phyloP scores from a whole-genome alignment of 2,329 filamentous ascomycete species.

The Penicillium italicum region DNA sequence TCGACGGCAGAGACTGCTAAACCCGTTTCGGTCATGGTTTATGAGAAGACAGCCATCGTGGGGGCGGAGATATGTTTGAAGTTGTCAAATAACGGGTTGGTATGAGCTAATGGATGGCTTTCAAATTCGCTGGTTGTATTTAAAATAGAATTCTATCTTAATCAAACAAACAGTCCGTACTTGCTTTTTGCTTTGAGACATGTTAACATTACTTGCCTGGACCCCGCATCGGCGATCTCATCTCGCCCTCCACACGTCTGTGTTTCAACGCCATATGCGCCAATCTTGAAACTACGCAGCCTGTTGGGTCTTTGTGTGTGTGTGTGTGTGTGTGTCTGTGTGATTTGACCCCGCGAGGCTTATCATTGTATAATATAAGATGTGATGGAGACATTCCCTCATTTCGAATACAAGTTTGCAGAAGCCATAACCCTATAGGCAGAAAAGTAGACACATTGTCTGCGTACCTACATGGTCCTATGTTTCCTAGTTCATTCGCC shows the following conservation, averaged over 20 bases:
- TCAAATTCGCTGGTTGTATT: background rate
- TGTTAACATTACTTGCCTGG: background rate
- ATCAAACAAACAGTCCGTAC: background rate
- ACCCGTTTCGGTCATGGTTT: conserved; percentile 5
- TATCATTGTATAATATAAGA: background rate
- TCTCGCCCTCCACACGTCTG: background rate
- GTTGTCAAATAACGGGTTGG: conserved; percentile 1
- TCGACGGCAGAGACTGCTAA: background rate
- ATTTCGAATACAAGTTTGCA: background rate
- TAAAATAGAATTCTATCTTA: background rate
- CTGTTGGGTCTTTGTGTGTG: background rate
- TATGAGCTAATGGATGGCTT: background rate
- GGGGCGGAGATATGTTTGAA: conserved; percentile 1
- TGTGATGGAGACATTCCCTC: background rate
- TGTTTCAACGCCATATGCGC: background rate
- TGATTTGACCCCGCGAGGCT: background rate
- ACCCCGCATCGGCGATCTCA: background rate
- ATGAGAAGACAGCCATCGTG: background rate
- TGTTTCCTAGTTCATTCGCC: no score
- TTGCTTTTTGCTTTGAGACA: conserved; percentile 6
- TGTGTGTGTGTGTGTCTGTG: no score
- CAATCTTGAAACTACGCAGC: background rate
- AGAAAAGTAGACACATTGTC: background rate
- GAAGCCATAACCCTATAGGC: background rate
- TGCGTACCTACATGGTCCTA: background rate